Percentiles rank a stretch among this genome's conserved stretches.
These are phyloP conservation scores for Phytopythium sindhum DNA, from an alignment of 352 stramenopile species.

Conservation along the genomic window DNA sequence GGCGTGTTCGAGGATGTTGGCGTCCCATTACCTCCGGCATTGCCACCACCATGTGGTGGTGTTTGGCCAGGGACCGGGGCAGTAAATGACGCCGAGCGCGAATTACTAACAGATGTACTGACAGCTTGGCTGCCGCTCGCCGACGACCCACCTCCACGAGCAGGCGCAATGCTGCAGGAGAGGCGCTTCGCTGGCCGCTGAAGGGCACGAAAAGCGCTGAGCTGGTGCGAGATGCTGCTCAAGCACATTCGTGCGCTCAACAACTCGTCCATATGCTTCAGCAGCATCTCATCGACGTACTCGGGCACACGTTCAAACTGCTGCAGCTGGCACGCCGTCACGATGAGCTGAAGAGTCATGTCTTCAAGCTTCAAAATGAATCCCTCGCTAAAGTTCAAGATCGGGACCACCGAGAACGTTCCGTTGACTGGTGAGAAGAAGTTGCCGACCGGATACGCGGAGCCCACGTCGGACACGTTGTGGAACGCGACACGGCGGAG, in stretches of 20 bases:
- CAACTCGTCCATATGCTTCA: constrained; percentile 69
- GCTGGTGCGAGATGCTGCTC: constrained; percentile 68
- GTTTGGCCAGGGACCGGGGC: constrained; percentile 15
- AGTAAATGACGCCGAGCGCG: constrained; percentile 39
- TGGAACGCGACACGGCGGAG: constrained; percentile 76
- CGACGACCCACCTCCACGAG: constrained; percentile 20
- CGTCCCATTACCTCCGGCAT: constrained; percentile 23
- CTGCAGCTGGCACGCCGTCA: constrained; percentile 72
- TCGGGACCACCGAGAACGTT: constrained; percentile 69
- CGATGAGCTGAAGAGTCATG: constrained; percentile 68
- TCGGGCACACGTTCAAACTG: constrained; percentile 72
- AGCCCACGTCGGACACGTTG: constrained; percentile 25
- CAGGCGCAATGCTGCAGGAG: constrained; percentile 11
- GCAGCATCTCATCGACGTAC: constrained; percentile 66
- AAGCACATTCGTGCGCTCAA: constrained; percentile 72
- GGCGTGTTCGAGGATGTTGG: constrained; percentile 26
- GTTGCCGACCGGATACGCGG: constrained; percentile 25
- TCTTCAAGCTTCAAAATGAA: constrained; percentile 67
- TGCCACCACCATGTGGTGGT: neutral
- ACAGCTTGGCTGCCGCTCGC: constrained; percentile 21
- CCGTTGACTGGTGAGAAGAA: constrained; percentile 30
- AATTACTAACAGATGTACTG: constrained; percentile 30
- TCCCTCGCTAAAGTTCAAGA: constrained; percentile 79
- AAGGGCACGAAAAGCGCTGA: constrained; percentile 61
- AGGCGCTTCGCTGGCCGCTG: constrained; percentile 39